Percentiles rank a stretch among this genome's conserved stretches.
Conservation (phyloP, 2,329 filamentous ascomycete genomes). For the Bipolaris sorokiniana region DNA sequence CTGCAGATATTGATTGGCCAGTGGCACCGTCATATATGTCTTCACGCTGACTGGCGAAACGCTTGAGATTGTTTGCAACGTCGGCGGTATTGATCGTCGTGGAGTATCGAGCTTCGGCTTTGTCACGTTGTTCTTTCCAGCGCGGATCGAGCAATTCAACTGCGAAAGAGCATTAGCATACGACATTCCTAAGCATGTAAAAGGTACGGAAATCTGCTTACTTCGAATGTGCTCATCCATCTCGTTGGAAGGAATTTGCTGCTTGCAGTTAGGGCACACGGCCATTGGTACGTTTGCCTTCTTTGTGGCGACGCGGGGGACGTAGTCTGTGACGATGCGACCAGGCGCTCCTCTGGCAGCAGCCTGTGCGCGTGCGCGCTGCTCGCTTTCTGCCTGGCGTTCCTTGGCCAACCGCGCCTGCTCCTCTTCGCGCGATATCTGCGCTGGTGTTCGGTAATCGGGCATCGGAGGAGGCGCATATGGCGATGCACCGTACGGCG, state of each 20-base stretch:
- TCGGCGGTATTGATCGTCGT: slow-evolving; percentile 88
- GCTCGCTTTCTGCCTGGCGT: slow-evolving; percentile 58
- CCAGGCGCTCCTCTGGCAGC: slow-evolving; percentile 71
- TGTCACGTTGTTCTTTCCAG: slow-evolving; percentile 95
- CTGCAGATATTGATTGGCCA: slow-evolving; percentile 70
- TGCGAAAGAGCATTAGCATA: slow-evolving; percentile 49
- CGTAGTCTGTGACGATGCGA: slow-evolving; percentile 91
- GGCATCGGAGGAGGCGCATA: slow-evolving; percentile 33
- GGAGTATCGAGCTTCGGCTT: slow-evolving; percentile 81
- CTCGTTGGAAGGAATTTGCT: slow-evolving; percentile 85
- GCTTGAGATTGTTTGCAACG: slow-evolving; percentile 92
- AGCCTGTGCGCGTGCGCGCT: slow-evolving; percentile 78
- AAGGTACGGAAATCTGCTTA: slow-evolving; percentile 50
- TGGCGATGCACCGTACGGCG: slow-evolving; percentile 29
- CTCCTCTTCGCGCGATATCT: slow-evolving; percentile 48
- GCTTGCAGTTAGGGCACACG: slow-evolving; percentile 90
- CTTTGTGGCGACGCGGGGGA: slow-evolving; percentile 79
- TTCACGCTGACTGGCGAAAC: slow-evolving; percentile 84
- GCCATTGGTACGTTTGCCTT: slow-evolving; percentile 70
- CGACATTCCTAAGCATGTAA: not conserved
- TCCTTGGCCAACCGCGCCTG: slow-evolving; percentile 47
- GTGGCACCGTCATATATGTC: slow-evolving; percentile 83
- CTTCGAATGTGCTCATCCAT: slow-evolving; percentile 91
- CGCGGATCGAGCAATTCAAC: slow-evolving; percentile 89
- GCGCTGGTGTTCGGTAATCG: slow-evolving; percentile 41